Evolutionary conservation across 257 asterid genomes (phyloP), one percentile per base, ranked within the genome.

Genomic region (Craterostigma plantagineum): DNA sequence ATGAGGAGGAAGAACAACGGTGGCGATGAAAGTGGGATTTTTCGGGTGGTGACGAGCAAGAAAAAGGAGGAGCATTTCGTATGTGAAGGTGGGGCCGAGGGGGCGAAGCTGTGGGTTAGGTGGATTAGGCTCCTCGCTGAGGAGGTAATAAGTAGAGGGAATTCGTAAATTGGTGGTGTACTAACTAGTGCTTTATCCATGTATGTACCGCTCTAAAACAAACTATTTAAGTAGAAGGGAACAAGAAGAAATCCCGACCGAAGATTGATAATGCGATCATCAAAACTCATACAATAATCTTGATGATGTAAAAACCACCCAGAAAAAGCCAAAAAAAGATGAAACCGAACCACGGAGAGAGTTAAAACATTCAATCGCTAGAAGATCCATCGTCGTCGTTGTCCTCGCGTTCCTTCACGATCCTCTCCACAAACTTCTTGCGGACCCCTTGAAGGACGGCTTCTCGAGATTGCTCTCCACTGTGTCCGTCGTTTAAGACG

Each of bases 381-480:
- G 82, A 69, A 34, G 82, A 84, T 48, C 82, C 94, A 66, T 75
- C 92, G 46, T 64, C 70, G 18, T 73, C 91, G 46, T 64, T 69
- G 18, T 81, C 87, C 67, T 81, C 94, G 11, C 66, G 90, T 49
- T 73, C 82, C 55, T 76, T 58, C 0, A 86, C 78, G 7, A 64
- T 82, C 67, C 84, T 81, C 77, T 81, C 97, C 9, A 86, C 64
- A 45, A 86, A 82, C 54, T 73, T 86, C 71, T 66, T 76, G 70
- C 90, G 61, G 35, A 86, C 84, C 37, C 85, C 92, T 38, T 66
- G 78, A 47, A 81, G 79, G 48, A 81, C 95, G 15, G 72, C 93
- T 46, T 74, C 77, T 53, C 72, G 66, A 0, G 93, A 78, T 36
- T 71, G 81, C 53, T 75, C 91, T 36, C 79, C 67, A 11, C 76